Evolutionary conservation across 2,329 filamentous ascomycete genomes (phyloP), one percentile per base, ranked within the genome.

Genomic region (Atkinsonella texensis): DNA sequence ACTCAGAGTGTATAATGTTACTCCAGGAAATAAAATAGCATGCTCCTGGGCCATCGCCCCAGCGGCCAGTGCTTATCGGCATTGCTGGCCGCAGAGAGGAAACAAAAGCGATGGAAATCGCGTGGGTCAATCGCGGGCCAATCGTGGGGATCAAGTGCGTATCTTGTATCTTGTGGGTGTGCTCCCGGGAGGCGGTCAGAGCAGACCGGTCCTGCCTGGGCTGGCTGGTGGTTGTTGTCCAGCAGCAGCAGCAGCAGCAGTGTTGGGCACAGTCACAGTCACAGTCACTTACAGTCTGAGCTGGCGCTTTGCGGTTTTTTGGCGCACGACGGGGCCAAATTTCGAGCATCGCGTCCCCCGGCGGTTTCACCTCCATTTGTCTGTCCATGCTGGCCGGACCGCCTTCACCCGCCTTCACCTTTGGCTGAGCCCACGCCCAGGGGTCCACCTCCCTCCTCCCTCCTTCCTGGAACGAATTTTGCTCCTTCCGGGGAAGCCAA

Each of bases 181-280:
- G 32, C 20, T 47, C 32, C n/a, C 46, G 15, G n/a, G 47, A 53
- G 43, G 51, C 51, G 51, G 51, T 53, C 51, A 53, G 39, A 48
- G 13, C 38, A 18, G 7, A 38, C 45, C 20, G 20, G 20, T 2
- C 20, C 5, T 23, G 20, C 20, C 20, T 23, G 20, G 20, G 20
- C 20, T 5, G 23, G 23, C 4, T 6, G 31, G 31, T 18, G n/a
- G 35, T 52, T 47, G 51, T 38, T 28, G 32, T 42, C 35, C n/a
- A n/a, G n/a, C n/a, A n/a, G n/a, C n/a, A n/a, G n/a, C n/a, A n/a
- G n/a, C 35, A 46, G 46, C 15, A 42, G n/a, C 20, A 23, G 20
- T 23, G 28, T 43, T 42, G 28, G 50, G 46, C 38, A 40, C 20
- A 23, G 20, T 23, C 38, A 40, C n/a, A n/a, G n/a, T n/a, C n/a